A percentile compares a stretch with the other conserved stretches of the same genome.
Conservation (phyloP, 2,329 filamentous ascomycete species). For the Verticillium tricorpus region DNA sequence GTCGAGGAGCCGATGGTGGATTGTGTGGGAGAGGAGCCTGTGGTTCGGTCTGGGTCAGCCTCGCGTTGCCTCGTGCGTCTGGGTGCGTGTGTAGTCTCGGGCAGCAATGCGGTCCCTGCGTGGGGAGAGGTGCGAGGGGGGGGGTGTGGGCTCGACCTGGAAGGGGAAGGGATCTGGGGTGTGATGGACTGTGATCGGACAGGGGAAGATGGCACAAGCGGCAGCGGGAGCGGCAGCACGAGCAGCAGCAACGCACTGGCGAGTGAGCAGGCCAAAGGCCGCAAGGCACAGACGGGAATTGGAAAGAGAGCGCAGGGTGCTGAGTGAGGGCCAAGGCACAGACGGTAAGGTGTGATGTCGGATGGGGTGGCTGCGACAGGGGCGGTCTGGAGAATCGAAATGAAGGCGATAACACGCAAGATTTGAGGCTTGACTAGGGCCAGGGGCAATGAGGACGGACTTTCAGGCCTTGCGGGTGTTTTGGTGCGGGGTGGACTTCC, state of each 20-base stretch:
- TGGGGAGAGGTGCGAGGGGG: constrained; percentile 17
- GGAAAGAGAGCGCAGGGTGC: neutral
- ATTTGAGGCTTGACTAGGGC: constrained; percentile 5
- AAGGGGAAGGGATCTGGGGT: constrained; percentile 9
- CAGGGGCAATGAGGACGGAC: neutral
- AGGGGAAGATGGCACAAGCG: neutral
- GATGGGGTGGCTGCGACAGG: neutral
- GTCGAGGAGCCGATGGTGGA: constrained; percentile 55
- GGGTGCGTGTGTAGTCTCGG: neutral
- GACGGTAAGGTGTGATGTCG: neutral
- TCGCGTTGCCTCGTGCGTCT: constrained; percentile 6
- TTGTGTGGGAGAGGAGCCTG: constrained; percentile 56
- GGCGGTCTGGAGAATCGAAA: constrained; percentile 1
- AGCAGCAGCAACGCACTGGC: neutral
- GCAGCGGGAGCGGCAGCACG: neutral
- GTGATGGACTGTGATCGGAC: constrained; percentile 2
- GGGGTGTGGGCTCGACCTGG: constrained; percentile 2
- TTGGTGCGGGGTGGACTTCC: constrained; percentile 2
- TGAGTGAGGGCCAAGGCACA: neutral
- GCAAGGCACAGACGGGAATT: neutral
- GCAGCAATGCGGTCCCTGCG: constrained; percentile 5
- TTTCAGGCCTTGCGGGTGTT: neutral
- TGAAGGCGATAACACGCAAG: constrained; percentile 4
- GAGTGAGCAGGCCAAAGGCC: neutral
- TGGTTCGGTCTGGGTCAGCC: constrained; percentile 15